A percentile compares a stretch with the other conserved stretches of the same genome.
phyloP scores from a whole-genome alignment of 208 protist genomes.

The Tritrichomonas foetus region DNA sequence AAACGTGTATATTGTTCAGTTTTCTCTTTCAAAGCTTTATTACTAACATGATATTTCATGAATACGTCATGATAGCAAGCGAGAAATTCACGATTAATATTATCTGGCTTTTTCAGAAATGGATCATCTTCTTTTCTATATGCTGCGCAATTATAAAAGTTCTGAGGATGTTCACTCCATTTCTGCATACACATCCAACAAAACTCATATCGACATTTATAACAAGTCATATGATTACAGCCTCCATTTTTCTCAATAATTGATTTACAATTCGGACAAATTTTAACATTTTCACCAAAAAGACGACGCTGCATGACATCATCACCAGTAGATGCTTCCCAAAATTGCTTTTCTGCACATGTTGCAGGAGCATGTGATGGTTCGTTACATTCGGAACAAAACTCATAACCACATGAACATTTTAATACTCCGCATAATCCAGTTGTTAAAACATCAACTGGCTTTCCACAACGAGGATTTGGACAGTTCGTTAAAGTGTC shows the following conservation, averaged over 20 bases:
- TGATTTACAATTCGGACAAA: background rate
- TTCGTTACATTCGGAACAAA: background rate
- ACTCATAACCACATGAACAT: background rate
- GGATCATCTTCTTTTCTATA: conserved; percentile 26
- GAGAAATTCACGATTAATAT: background rate
- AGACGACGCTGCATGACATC: background rate
- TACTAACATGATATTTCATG: background rate
- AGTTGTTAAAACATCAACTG: background rate
- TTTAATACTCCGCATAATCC: background rate
- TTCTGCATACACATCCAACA: background rate
- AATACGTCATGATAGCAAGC: background rate
- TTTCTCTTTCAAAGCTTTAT: background rate
- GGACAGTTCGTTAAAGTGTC: background rate
- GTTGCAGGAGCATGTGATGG: background rate
- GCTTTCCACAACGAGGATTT: background rate
- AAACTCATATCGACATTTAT: background rate
- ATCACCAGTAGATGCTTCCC: background rate
- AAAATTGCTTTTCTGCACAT: background rate
- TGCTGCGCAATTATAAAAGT: background rate
- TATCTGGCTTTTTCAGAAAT: background rate
- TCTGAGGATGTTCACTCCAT: background rate
- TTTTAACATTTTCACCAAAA: background rate
- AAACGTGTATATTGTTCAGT: background rate
- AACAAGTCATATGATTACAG: conserved; percentile 4
- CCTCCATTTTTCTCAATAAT: background rate